Evolutionary conservation across 345 rosid genomes (phyloP), one percentile per base, ranked within the genome.

Genomic region (Microthlaspi erraticum): DNA sequence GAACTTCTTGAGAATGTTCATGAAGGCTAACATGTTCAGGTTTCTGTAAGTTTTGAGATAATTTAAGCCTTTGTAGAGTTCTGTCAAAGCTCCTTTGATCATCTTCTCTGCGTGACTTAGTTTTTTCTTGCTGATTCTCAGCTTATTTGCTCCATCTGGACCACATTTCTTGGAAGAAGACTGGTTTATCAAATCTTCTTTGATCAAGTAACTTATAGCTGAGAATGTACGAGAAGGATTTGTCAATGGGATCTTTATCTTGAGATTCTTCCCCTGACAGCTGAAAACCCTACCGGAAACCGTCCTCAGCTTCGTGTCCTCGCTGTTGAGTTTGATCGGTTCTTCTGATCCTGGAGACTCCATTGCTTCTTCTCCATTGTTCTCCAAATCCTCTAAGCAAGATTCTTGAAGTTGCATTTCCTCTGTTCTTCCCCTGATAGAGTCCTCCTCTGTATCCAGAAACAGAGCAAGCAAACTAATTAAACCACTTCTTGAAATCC

Each of bases 1-100:
- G 51, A 95, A 92, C 69, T 95, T 95, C 84, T 88, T 95, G 83
- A 95, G 77, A 70, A 95, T 95, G 83, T 95, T 95, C 37, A 90
- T 81, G 59, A 92, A 95, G 81, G 99, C 98, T 70, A 95, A 87
- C 91, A 88, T 75, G 85, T 95, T 95, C 85, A 95, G 84, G 87
- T 88, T 85, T 88, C 99, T 85, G 75, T 90, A 95, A 55, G 96
- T 90, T 79, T 88, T 87, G 76, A 95, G 98, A 76, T 90, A 95
- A 31, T 87, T 83, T 60, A 95, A 46, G 6, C 92, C 99, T 82
- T 90, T 95, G 59, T 87, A 92, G 60, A 95, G 91, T 85, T 95
- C 99, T 53, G 80, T 32, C 13, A 88, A 71, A 60, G 96, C 99
- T 58, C 93, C 90, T 78, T 78, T 85, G 7, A 92, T 90, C 90